Base-by-base conservation (phyloP, 495 filamentous ascomycete genomes). In the Schizothecium vesticola region DNA sequence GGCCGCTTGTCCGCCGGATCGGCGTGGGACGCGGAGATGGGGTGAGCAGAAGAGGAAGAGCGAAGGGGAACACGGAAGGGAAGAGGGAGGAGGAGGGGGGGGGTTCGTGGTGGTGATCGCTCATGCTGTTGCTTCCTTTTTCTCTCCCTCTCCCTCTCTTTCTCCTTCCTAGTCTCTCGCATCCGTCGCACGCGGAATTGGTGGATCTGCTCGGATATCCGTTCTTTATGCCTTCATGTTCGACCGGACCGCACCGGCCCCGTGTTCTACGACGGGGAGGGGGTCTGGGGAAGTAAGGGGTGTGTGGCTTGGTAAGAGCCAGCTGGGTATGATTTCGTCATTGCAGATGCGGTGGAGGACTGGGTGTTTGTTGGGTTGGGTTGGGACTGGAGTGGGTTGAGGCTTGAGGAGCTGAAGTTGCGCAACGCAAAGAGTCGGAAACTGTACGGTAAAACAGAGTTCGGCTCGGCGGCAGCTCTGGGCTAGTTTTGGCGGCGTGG, bases 131-230 rank as follows among this genome's bases (percentile, higher is more conserved):
- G 19, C 43, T n/a, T 7, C 43, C 43, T 51, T 51, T 51, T n/a
- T n/a, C 43, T 9, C 43, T n/a, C 43, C 3, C 19, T 8, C 43
- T 51, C 19, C 6, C 19, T n/a, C 43, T 51, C 43, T 51, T 19
- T n/a, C 19, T 51, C 19, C 7, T 51, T 19, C 16, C 43, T 51
- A 19, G 43, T 2, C 43, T 51, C 43, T 8, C 19, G 43, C 43
- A 51, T 51, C 43, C 16, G 43, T 51, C 43, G 43, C 43, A 51
- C 43, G 43, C 16, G 19, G 16, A 28, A 16, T 28, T 65, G 9
- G 26, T 11, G 24, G 64, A 51, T 64, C 73, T 72, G 76, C 78
- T 80, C 72, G 76, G 78, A 80, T 80, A 69, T 80, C 78, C 76
- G 71, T 80, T 80, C 76, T 74, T 73, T 64, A 51, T 66, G 43